Conservation (phyloP, 129 eudicot species). For the Flaveria bidentis region DNA sequence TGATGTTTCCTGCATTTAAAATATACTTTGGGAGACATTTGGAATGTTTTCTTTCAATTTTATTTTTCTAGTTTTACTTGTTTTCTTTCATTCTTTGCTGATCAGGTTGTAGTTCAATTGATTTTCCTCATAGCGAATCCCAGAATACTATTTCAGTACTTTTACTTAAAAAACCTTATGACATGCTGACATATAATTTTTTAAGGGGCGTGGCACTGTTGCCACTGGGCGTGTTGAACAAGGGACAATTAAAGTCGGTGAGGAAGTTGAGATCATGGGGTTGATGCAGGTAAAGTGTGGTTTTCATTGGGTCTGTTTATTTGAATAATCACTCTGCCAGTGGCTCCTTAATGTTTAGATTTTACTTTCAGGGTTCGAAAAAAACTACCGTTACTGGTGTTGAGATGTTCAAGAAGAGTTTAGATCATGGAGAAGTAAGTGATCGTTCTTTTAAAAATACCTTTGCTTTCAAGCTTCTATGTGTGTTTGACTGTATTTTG, state of each 20-base stretch:
- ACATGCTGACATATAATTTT: constrained; percentile 4
- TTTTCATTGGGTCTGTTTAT: background rate
- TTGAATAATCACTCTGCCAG: constrained; percentile 11
- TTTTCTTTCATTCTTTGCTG: background rate
- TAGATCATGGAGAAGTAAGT: constrained; percentile 83
- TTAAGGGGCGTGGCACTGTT: constrained; percentile 96
- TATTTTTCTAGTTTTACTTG: background rate
- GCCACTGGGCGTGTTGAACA: constrained; percentile 98
- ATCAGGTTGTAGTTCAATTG: background rate
- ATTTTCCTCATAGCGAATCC: background rate
- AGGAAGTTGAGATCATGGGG: constrained; percentile 89
- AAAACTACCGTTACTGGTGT: constrained; percentile 94
- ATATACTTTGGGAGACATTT: background rate
- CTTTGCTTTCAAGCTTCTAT: background rate
- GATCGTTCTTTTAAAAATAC: background rate
- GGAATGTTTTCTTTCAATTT: background rate
- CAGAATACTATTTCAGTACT: constrained; percentile 3
- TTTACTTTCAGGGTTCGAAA: constrained; percentile 50
- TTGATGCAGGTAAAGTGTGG: constrained; percentile 61
- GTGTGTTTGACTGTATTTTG: background rate
- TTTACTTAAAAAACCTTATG: constrained; percentile 6
- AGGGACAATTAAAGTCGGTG: constrained; percentile 86
- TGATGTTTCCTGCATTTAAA: background rate
- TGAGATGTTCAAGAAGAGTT: constrained; percentile 96
- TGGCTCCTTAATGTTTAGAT: background rate